Base-by-base conservation (phyloP, 257 asterid genomes). In the Solanum paucissectum region DNA sequence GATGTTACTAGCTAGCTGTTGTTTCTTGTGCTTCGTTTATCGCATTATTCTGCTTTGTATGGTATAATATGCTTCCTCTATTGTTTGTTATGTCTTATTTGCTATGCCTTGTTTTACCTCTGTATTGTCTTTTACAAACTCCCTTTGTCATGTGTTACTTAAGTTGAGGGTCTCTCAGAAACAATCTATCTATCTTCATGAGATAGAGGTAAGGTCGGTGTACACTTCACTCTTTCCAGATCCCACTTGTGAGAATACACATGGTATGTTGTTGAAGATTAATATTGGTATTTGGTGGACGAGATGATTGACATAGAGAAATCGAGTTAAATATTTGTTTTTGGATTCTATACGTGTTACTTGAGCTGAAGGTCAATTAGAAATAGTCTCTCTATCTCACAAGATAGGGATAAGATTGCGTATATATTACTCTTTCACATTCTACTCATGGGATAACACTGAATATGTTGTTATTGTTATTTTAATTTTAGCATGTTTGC, bases 361-460 rank as follows among this genome's bases (percentile, higher is more conserved):
- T 69, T 29, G 38, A 29, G 5, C 5, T 9, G 38, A 32, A 9
- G 12, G 12, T 69, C 23, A 1, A 69, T 29, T 4, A 1, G 1
- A 32, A 29, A 69, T 5, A 14, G 1, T 8, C 76, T 14, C 7
- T 14, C 3, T 69, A 69, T 2, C 76, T 55, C 6, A 69, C 5
- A 69, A 7, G 6, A 9, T 3, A 32, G 23, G 5, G 38, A 9
- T 69, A 32, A 29, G 5, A 18, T 13, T 14, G 38, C 12, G 3
- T 29, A 69, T 1, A 6, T 10, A 29, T 1, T 1, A 14, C 0
- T 2, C 12, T 32, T 68, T 6, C 3, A 69, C 3, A 3, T 0
- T 18, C 21, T 20, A 32, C 6, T 69, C 12, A 0, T 69, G 38
- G 0, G n/a, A 69, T 14, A 13, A 13, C 5, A 69, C 5, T 13